Conservation (phyloP, 108 stramenopile genomes). For the Nitzschia putrida region DNA sequence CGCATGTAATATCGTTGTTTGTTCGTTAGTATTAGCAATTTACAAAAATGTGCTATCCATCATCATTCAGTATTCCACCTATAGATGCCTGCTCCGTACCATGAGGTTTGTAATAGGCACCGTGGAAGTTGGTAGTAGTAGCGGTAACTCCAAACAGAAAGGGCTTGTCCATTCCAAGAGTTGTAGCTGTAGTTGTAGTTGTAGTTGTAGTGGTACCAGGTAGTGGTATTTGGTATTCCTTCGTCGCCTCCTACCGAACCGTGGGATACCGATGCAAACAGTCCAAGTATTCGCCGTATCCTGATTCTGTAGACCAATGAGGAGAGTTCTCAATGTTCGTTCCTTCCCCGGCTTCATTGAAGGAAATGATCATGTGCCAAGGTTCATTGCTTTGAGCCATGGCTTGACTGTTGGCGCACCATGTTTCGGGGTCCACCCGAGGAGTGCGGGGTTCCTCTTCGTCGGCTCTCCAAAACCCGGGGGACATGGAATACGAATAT, state of each 20-base stretch:
- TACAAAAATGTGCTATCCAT: too few species aligned
- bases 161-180: too few species aligned
- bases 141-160: too few species aligned
- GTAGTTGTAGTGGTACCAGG: too few species aligned
- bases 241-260: background rate
- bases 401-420: constrained; percentile 15
- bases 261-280: constrained; percentile 28
- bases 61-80: too few species aligned
- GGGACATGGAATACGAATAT: constrained; percentile 31
- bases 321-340: constrained; percentile 31
- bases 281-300: constrained; percentile 40
- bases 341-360: constrained; percentile 43
- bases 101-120: too few species aligned
- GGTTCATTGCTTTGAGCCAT: constrained; percentile 32
- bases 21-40: too few species aligned
- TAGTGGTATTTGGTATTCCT: too few species aligned
- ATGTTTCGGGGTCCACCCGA: constrained; percentile 15
- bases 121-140: too few species aligned
- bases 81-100: too few species aligned
- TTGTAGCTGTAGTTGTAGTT: too few species aligned
- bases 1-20: too few species aligned
- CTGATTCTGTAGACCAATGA: constrained; percentile 31
- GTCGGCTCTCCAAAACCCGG: constrained; percentile 43
- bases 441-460: constrained; percentile 5
- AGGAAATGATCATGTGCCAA: constrained; percentile 43